Base-by-base conservation (phyloP, 2,329 filamentous ascomycete species). In the Xylariaceae sp. region DNA sequence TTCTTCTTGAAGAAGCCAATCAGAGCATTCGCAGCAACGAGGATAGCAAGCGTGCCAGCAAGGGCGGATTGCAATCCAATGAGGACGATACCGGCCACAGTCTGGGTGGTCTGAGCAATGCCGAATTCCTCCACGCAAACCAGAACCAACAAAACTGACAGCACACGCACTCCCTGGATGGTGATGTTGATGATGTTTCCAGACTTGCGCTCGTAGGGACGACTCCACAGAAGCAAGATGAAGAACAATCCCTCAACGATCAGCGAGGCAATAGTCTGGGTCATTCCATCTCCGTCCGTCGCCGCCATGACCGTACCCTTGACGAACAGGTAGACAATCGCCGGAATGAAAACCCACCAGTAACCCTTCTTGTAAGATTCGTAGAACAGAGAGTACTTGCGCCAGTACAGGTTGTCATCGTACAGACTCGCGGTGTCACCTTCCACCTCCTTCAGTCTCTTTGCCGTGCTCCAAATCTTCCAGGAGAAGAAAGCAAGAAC, bases 351-450 rank as follows among this genome's bases (percentile, higher is more conserved):
- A 23, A 97, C 76, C 93, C 93, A 97, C 94, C 94, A 99, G 78
- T 93, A 96, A 68, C 87, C 85, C 75, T 89, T 91, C 78, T 91
- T 92, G 81, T 96, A 97, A 68, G 88, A 88, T 70, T 97, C 94
- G 78, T 99, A 99, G 77, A 99, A 97, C 63, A 97, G 81, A 69
- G 90, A 94, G 81, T 99, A 99, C 78, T 94, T 96, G 73, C 90
- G 82, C 92, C 94, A 97, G 47, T 88, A 87, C 60, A 88, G 84
- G 79, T 94, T 95, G 76, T 97, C 83, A 61, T 97, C 89, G 74
- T 92, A 97, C 7, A 99, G 81, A 10, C 79, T 84, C 13, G 81
- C 80, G 0, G 82, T 75, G 70, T 92, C 88, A 59, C 93, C 93
- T 66, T 96, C 87, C 35, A 79, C 70, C 69, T 86, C 82, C 79